Evolutionary conservation across 306 rosid genomes (phyloP).

Genomic region (Acacia acuminata): DNA sequence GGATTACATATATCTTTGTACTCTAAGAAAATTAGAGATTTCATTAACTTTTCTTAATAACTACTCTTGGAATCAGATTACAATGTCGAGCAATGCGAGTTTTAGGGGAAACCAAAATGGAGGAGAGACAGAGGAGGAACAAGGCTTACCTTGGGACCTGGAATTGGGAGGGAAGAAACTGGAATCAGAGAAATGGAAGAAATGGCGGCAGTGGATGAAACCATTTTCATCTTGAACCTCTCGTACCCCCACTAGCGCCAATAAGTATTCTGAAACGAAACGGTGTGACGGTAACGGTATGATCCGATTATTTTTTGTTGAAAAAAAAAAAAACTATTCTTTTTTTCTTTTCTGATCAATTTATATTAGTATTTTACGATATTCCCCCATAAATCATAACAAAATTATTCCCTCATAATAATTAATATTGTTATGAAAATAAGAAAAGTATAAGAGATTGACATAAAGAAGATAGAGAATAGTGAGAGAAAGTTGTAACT

Average conservation of each 20-base stretch:
- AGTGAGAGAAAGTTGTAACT: no score
- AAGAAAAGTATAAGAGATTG: no score
- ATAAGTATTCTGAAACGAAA: background rate
- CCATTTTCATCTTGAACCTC: conserved; percentile 45
- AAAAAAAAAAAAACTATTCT: no score
- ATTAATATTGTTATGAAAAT: no score
- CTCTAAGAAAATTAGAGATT: background rate
- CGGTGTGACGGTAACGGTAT: background rate
- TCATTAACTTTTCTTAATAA: background rate
- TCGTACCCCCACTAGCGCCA: conserved; percentile 14
- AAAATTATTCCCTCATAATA: no score
- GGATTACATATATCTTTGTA: background rate
- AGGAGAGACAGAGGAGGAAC: background rate
- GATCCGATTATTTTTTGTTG: background rate
- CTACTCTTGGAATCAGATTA: background rate
- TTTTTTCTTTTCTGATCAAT: no score
- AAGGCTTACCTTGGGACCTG: conserved; percentile 39
- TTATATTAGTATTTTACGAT: no score
- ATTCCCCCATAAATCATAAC: no score
- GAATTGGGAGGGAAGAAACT: conserved; percentile 43
- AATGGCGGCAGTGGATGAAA: conserved; percentile 34
- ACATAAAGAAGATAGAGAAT: no score
- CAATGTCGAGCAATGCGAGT: background rate
- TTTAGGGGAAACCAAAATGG: background rate
- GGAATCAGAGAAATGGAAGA: conserved; percentile 37